Base-by-base conservation (phyloP, 129 eudicot species). In the Chrysanthemum lavandulifolium region DNA sequence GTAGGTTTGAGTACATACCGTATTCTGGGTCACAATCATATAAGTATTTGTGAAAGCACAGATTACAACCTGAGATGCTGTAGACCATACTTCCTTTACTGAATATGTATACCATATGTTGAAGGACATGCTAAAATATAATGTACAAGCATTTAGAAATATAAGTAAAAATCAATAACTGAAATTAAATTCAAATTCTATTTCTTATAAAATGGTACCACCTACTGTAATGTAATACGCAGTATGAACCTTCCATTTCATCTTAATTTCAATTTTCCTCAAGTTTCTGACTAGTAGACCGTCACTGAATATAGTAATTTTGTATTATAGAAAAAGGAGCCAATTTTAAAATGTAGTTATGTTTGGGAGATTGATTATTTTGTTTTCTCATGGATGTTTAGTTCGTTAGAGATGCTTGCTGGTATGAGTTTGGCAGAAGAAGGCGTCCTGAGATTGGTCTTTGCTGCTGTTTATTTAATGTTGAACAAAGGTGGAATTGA, bases 391-490 rank as follows among this genome's bases (percentile, higher is more conserved):
- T 87, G 78, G 80, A 79, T 50, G 69, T 76, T 77, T 85, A 93
- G 98, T 61, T 88, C 98, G n/a, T 64, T 93, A 61, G 96, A 87
- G 83, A 86, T 82, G 92, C 98, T 93, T 75, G 89, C 85, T 62
- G 79, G 81, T 67, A 82, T 89, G 76, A 83, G 77, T 77, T 77
- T 93, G 76, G 98, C 92, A 16, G 95, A 85, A 86, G 98, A 89
- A 90, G 98, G 97, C 53, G 72, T 93, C 80, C 72, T 86, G 83
- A 85, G 92, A 80, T 74, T 93, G 85, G 83, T 93, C 71, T 83
- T 87, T 74, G 97, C 90, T 82, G 97, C 89, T 60, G 85, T 82
- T 75, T 87, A 93, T 79, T 74, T 90, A 73, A 84, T 86, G 86
- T 79, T 82, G 78, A 54, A 77, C 63, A 86, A 81, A 79, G 84